Base-by-base conservation (phyloP, 2,329 filamentous ascomycete species). In the Sporothrix phasma region DNA sequence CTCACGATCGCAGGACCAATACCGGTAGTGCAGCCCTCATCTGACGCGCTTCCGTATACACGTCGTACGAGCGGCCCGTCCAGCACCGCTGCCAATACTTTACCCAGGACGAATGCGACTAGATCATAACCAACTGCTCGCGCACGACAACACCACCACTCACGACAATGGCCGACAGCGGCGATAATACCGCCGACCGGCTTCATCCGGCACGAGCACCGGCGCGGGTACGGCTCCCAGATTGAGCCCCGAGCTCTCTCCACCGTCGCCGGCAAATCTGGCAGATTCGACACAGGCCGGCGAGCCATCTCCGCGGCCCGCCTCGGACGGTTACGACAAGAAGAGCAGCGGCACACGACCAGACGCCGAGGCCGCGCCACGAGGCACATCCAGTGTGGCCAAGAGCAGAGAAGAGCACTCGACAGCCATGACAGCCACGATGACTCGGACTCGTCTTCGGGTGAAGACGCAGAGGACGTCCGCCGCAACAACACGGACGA, bases 111-210 rank as follows among this genome's bases (percentile, higher is more conserved):
- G 17, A 43, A 43, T 0, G 2, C 17, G 2, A 31, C 15, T 17
- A 3, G n/a, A 19, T 54, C 3, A 17, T 19, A 15, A 19, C 11
- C 5, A 13, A 5, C 13, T 24, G 13, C 2, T 4, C 17, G 31
- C 29, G 19, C 7, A 31, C 26, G 34, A 19, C 15, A 31, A 5
- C 13, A 11, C 15, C 19, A 31, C 53, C 11, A n/a, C 5, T 17
- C 7, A 10, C 39, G 17, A 19, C 17, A 37, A 64, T 64, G 62
- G 62, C 62, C 46, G 54, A 59, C 41, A 53, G 22, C 37, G 54
- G 59, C 53, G 34, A 60, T 17, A 6, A 53, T 17, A 45, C 29
- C 22, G 53, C 19, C 22, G 62, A 41, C 62, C 51, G 31, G 26
- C 26, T 29, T 5, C 61, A 47, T 11, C 49, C 41, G 6, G n/a